Conservation (phyloP, 1,284 basidiomycete genomes). For the Pseudozyma thailandica region DNA sequence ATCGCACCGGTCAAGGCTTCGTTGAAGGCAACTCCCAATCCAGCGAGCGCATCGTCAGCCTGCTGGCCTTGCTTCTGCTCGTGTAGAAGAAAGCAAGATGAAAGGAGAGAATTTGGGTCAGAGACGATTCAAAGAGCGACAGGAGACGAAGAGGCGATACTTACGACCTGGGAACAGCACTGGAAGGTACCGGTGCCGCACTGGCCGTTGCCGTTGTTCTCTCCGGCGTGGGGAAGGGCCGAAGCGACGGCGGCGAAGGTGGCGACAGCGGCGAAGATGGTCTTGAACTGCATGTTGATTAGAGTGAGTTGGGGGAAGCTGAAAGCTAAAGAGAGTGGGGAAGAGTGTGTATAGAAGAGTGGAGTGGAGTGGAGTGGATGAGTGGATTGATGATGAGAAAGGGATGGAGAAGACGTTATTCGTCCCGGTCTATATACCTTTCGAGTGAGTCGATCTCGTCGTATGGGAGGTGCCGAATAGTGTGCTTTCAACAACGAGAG, state of each 20-base stretch:
- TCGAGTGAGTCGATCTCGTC: conserved; percentile 2
- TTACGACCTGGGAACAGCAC: conserved; percentile 51
- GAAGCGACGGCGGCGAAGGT: conserved; percentile 48
- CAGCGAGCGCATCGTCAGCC: conserved; percentile 46
- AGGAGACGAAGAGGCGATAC: conserved; percentile 5
- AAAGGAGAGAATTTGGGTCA: conserved; percentile 3
- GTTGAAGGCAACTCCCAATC: conserved; percentile 54
- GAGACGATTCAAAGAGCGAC: conserved; percentile 6
- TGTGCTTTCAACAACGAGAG: conserved; percentile 7
- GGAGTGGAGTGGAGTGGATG: conserved; percentile 44
- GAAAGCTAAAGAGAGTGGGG: conserved; percentile 37
- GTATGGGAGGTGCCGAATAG: conserved; percentile 6
- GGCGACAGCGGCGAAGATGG: conserved; percentile 50
- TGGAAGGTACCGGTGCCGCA: conserved; percentile 48
- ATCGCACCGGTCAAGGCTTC: conserved; percentile 40
- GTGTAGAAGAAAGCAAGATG: conserved; percentile 10
- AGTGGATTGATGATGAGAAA: conserved; percentile 56
- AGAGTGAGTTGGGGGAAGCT: conserved; percentile 22
- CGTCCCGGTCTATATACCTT: conserved; percentile 46
- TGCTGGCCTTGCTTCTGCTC: conserved; percentile 44
- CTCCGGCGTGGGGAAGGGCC: conserved; percentile 27
- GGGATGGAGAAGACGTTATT: conserved; percentile 27
- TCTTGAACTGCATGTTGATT: conserved; percentile 60
- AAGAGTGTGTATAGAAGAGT: conserved; percentile 44
- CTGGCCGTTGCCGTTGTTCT: conserved; percentile 46